phyloP scores from a whole-genome alignment of 1,284 basidiomycete genomes.

The Thecaphora thlaspeos region DNA sequence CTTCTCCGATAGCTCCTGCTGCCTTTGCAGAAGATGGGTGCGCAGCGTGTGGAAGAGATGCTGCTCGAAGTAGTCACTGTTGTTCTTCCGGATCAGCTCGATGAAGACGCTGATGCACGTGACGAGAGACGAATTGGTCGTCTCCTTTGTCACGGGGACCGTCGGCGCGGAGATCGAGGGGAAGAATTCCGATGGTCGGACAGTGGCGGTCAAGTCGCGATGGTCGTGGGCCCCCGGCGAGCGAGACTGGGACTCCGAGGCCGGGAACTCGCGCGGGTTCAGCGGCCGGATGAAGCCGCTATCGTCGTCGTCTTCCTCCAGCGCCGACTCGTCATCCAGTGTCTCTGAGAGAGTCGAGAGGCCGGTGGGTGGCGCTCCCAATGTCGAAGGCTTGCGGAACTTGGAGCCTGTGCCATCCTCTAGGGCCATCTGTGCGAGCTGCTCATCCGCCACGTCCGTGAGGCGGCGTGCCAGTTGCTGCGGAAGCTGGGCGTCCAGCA shows the following conservation, averaged over 20 bases:
- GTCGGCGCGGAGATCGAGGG: constrained; percentile 42
- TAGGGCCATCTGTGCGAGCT: constrained; percentile 23
- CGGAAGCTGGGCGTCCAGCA: constrained; percentile 66
- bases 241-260: constrained; percentile 23
- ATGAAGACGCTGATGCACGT: constrained; percentile 87
- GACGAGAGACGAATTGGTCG: constrained; percentile 81
- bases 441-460: constrained; percentile 40
- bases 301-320: constrained; percentile 54
- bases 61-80: constrained; percentile 97
- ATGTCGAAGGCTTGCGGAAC: constrained; percentile 18
- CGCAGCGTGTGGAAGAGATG: constrained; percentile 94
- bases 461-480: constrained; percentile 26
- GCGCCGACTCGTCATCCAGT: constrained; percentile 35
- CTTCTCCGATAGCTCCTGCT: constrained; percentile 65
- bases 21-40: constrained; percentile 81
- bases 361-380: constrained; percentile 6
- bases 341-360: constrained; percentile 19
- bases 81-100: constrained; percentile 96
- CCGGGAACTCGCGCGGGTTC: constrained; percentile 39
- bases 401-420: background rate
- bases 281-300: constrained; percentile 36
- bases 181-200: constrained; percentile 40
- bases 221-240: constrained; percentile 27
- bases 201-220: constrained; percentile 49
- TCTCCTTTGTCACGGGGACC: constrained; percentile 62